Percentiles rank a stretch among this genome's conserved stretches.
These are phyloP conservation scores for Anisodus tanguticus DNA, from an alignment of 257 asterid genomes.

Conservation along the genomic window DNA sequence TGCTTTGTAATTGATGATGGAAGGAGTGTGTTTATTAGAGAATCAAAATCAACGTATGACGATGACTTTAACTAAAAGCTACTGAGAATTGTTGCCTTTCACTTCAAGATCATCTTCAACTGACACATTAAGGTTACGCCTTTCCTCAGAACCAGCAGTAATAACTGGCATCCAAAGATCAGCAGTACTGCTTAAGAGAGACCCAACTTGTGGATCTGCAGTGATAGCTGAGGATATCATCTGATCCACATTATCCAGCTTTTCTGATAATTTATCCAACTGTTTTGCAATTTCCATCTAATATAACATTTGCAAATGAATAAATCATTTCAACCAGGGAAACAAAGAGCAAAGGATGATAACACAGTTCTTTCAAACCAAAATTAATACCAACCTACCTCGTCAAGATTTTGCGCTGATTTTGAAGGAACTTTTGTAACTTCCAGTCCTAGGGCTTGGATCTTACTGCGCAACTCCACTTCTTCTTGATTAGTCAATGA, in stretches of 20 bases:
- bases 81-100: constrained; percentile 49
- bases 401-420: constrained; percentile 74
- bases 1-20: not conserved
- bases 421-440: constrained; percentile 78
- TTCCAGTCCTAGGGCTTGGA: constrained; percentile 78
- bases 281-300: constrained; percentile 84
- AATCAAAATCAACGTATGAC: constrained; percentile 26
- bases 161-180: constrained; percentile 96
- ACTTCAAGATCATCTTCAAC: constrained; percentile 48
- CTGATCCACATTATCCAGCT: constrained; percentile 78
- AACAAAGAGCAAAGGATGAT: not conserved
- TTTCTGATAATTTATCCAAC: constrained; percentile 80
- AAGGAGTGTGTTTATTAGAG: constrained; percentile 10
- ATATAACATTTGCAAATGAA: constrained; percentile 21
- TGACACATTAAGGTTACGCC: constrained; percentile 59
- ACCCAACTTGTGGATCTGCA: constrained; percentile 69
- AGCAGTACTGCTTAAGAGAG: constrained; percentile 77
- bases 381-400: constrained; percentile 48
- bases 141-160: constrained; percentile 82
- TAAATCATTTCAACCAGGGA: constrained; percentile 1
- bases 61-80: constrained; percentile 25
- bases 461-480: constrained; percentile 92
- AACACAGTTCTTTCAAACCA: not conserved
- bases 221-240: constrained; percentile 84
- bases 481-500: constrained; percentile 91